These are phyloP conservation scores for Isoetes engelmannii DNA, from an alignment of 83 land plant species.

Conservation along the genomic window DNA sequence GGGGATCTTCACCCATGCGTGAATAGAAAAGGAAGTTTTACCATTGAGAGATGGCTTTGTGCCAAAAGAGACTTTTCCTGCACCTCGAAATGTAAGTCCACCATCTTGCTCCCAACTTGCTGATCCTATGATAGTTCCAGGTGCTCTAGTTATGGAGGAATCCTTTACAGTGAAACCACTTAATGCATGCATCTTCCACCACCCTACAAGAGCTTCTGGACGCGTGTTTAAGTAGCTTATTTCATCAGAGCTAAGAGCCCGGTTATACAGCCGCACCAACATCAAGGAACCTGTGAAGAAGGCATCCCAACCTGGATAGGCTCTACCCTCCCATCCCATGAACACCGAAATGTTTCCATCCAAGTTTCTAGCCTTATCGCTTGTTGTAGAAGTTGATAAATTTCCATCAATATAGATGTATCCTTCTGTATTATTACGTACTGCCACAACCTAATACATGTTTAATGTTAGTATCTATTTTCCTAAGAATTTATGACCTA, in stretches of 20 bases:
- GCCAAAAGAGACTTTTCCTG: not conserved
- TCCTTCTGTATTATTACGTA: too few relatives aligned
- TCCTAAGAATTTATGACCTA: too few relatives aligned
- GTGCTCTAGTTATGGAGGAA: not conserved
- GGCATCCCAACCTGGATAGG: too few relatives aligned
- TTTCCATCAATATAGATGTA: too few relatives aligned
- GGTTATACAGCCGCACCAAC: too few relatives aligned
- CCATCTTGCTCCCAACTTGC: not conserved
- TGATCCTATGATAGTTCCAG: conserved; percentile 1
- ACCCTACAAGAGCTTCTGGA: not conserved
- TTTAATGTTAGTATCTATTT: too few relatives aligned
- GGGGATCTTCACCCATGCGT: not conserved
- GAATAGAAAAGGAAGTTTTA: not conserved
- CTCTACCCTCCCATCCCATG: too few relatives aligned
- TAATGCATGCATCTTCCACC: not conserved
- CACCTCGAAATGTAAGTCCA: conserved; percentile 1
- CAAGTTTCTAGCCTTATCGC: too few relatives aligned
- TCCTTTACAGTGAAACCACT: not conserved
- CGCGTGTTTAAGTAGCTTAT: not conserved
- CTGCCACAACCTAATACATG: too few relatives aligned
- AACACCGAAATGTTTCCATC: too few relatives aligned
- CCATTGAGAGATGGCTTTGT: not conserved
- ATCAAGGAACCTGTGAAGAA: too few relatives aligned
- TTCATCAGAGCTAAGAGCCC: not conserved
- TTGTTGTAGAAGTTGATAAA: too few relatives aligned